Percentiles rank a stretch among this genome's conserved stretches.
Evolutionary conservation across 2,329 filamentous ascomycete species (phyloP).

Genomic region (Sclerotinia nivalis): DNA sequence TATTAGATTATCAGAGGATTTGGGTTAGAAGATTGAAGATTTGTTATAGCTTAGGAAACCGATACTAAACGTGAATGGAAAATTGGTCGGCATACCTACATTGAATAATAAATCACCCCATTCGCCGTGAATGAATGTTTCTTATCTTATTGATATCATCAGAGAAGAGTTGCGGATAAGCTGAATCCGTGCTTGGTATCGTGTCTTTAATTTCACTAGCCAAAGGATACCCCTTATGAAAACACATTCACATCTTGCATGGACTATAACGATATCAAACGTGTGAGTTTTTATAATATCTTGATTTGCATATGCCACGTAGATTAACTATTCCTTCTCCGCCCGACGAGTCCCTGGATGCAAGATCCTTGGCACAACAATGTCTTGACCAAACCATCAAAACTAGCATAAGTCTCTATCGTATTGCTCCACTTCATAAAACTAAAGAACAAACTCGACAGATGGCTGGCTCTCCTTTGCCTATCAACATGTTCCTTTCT

Average conservation of each 20-base stretch:
- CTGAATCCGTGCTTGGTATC: not conserved
- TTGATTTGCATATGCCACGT: not conserved
- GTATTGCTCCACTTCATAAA: not conserved
- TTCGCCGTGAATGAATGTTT: constrained; percentile 3
- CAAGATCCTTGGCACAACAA: not conserved
- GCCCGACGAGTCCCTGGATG: not conserved
- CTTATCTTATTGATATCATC: not conserved
- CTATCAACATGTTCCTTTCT: not conserved
- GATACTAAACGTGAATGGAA: not conserved
- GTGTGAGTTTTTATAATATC: not conserved
- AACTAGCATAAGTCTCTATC: not conserved
- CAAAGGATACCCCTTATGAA: not conserved
- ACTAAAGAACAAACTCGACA: constrained; percentile 1
- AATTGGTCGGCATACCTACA: not conserved
- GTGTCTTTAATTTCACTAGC: not conserved
- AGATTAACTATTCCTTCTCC: not conserved
- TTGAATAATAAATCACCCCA: constrained; percentile 2
- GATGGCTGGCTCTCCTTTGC: not conserved
- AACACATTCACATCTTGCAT: not conserved
- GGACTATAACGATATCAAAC: not conserved
- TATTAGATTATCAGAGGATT: not conserved
- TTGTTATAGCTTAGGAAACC: not conserved
- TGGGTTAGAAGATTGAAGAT: not conserved
- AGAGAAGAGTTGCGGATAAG: not conserved
- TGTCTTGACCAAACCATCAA: not conserved